These are phyloP conservation scores for Pythium graminicola DNA, from an alignment of 352 stramenopile genomes.

Conservation along the genomic window DNA sequence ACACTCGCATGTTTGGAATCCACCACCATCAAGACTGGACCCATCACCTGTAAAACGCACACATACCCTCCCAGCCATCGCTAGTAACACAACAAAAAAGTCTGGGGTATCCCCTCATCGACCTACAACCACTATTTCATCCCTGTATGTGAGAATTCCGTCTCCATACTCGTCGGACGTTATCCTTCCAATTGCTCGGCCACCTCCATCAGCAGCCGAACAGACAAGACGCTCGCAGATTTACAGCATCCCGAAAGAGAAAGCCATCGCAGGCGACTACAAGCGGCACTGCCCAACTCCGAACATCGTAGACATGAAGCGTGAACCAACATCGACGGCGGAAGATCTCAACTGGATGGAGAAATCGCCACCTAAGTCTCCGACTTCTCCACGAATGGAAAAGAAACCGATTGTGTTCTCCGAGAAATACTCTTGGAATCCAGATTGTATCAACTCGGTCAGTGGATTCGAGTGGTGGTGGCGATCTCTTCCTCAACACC, in stretches of 20 bases:
- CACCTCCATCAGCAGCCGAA: slow-evolving; percentile 37
- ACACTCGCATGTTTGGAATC: not conserved
- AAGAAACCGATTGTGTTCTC: slow-evolving; percentile 32
- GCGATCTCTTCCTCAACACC: slow-evolving; percentile 58
- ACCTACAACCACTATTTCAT: slow-evolving; percentile 56
- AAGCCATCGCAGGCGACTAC: slow-evolving; percentile 36
- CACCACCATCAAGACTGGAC: not conserved
- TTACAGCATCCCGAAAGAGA: slow-evolving; percentile 61
- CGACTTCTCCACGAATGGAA: slow-evolving; percentile 23
- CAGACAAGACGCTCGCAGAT: slow-evolving; percentile 42
- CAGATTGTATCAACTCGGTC: slow-evolving; percentile 67
- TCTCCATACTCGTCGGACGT: slow-evolving; percentile 45
- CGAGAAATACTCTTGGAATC: slow-evolving; percentile 66
- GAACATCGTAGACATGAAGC: slow-evolving; percentile 31
- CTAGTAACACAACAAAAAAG: slow-evolving; percentile 13
- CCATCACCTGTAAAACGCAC: slow-evolving; percentile 1
- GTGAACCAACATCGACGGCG: slow-evolving; percentile 2
- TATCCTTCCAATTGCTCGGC: slow-evolving; percentile 37
- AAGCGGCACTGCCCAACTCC: slow-evolving; percentile 47
- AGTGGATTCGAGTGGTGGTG: slow-evolving; percentile 81
- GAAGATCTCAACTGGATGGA: slow-evolving; percentile 19
- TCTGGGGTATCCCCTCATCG: slow-evolving; percentile 30
- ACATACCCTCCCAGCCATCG: slow-evolving; percentile 33
- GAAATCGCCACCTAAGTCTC: slow-evolving; percentile 32
- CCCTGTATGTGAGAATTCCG: slow-evolving; percentile 37